A percentile compares a stretch with the other conserved stretches of the same genome.
Evolutionary conservation across 1,139 yeast species (phyloP).

Genomic region (Kurtzmaniella quercitrusa): DNA sequence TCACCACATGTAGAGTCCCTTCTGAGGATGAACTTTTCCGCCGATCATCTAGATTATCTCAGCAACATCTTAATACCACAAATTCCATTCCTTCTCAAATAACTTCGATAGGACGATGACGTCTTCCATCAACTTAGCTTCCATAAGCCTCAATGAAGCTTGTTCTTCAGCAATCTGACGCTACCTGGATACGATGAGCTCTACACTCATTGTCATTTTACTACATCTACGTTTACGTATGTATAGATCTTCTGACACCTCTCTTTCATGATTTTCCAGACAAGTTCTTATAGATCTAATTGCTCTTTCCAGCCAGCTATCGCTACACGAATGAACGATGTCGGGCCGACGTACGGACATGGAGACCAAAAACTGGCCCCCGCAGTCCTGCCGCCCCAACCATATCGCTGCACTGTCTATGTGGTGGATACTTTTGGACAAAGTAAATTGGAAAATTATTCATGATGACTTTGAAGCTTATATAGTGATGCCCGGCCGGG

Average conservation of each 20-base stretch:
- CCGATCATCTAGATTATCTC: no score
- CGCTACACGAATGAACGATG: conserved; percentile 22
- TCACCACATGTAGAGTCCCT: no score
- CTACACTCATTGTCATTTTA: no score
- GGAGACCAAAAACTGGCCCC: conserved; percentile 19
- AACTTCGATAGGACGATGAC: no score
- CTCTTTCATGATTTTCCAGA: conserved; percentile 49
- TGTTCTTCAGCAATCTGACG: no score
- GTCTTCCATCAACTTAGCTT: no score
- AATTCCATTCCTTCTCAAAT: no score
- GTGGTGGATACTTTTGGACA: conserved; percentile 55
- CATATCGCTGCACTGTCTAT: conserved; percentile 47
- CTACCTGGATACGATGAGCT: no score
- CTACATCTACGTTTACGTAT: conserved; percentile 11
- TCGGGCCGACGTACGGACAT: conserved; percentile 3
- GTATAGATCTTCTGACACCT: conserved; percentile 52
- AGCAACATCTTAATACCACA: no score
- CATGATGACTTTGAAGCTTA: not conserved
- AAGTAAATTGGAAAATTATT: conserved; percentile 22
- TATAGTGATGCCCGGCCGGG: conserved; percentile 4
- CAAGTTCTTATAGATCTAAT: conserved; percentile 48
- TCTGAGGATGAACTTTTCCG: no score
- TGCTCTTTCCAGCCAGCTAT: conserved; percentile 46
- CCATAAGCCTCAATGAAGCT: no score
- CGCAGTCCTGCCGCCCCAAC: conserved; percentile 15